Conservation (phyloP, 2,329 filamentous ascomycete genomes). For the Xylaria polymorpha region DNA sequence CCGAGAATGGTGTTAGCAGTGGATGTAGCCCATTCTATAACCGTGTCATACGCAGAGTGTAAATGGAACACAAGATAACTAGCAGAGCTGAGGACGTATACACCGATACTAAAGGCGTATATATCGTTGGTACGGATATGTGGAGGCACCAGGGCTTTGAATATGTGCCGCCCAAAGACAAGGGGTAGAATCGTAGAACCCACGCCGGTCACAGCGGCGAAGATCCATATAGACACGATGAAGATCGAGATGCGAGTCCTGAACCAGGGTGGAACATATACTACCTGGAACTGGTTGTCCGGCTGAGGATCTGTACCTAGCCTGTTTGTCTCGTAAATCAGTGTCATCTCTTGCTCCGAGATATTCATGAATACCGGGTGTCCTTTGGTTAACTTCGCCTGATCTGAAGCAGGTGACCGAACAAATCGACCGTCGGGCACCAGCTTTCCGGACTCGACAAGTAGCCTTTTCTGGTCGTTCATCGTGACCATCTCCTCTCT, state of each 20-base stretch:
- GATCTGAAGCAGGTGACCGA: conserved; percentile 92
- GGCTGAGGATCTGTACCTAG: conserved; percentile 63
- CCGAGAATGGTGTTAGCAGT: conserved; percentile 47
- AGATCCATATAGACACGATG: conserved; percentile 90
- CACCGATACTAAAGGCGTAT: conserved; percentile 92
- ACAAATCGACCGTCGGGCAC: conserved; percentile 83
- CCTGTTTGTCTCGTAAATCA: conserved; percentile 72
- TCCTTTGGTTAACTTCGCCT: conserved; percentile 92
- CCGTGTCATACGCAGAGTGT: conserved; percentile 52
- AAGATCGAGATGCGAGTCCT: conserved; percentile 83
- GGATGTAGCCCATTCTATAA: conserved; percentile 49
- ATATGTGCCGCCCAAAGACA: conserved; percentile 82
- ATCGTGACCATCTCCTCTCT: conserved; percentile 53
- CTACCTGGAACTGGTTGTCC: conserved; percentile 72
- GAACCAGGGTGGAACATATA: conserved; percentile 89
- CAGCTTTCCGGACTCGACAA: conserved; percentile 66
- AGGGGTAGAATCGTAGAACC: conserved; percentile 87
- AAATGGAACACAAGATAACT: conserved; percentile 71
- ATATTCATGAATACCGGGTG: conserved; percentile 83
- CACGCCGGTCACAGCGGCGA: conserved; percentile 88
- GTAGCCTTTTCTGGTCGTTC: conserved; percentile 56
- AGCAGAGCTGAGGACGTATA: conserved; percentile 80
- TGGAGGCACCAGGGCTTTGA: conserved; percentile 76
- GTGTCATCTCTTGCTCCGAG: conserved; percentile 71
- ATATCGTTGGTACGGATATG: conserved; percentile 89